Base-by-base conservation (phyloP, 2,329 filamentous ascomycete genomes). In the Microcyclospora pomicola region DNA sequence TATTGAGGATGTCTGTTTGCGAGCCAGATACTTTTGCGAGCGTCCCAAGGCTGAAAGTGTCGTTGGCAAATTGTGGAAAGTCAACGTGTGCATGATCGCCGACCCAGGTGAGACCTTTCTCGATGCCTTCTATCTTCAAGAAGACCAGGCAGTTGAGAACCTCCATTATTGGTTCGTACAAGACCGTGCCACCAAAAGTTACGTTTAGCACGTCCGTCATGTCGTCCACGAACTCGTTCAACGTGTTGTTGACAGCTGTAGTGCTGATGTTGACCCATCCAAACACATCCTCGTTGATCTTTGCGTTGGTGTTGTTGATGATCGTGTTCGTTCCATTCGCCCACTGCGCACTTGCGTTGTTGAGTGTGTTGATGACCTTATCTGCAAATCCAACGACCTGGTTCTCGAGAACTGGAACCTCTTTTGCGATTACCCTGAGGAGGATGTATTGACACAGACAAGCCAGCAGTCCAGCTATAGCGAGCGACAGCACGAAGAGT, bases 71-170 rank as follows among this genome's bases (percentile, higher is more conserved):
- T 37, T 73, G 62, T 0, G 91, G 91, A 49, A 98, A 80, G 42
- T 75, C 67, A 49, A 98, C 72, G 44, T 91, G 74, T 3, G 91
- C 85, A 56, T 96, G 67, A 48, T 96, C 80, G 51, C 82, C 75
- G 9, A 94, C 82, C 88, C 88, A 98, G 1, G 83, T 93, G n/a
- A 96, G 69, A 10, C 82, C 91, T 54, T 82, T 80, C 58, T 96
- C 76, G 47, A 98, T 75, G 15, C 77, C 73, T 48, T 82, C 76
- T 45, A 96, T 71, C 66, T 96, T 96, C 53, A 93, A 69, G 6
- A 80, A 76, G 46, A 96, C 75, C n/a, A 96, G 69, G 55, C 91
- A 96, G 54, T 83, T 73, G 45, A 95, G 71, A 27, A 95, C 75
- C 32, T 83, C 80, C 52, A 76, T 69, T 52, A 94, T 78, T 0